Evolutionary conservation across 2,329 filamentous ascomycete species (phyloP), one percentile per base, ranked within the genome.

Genomic region (Colletotrichum zoysiae): DNA sequence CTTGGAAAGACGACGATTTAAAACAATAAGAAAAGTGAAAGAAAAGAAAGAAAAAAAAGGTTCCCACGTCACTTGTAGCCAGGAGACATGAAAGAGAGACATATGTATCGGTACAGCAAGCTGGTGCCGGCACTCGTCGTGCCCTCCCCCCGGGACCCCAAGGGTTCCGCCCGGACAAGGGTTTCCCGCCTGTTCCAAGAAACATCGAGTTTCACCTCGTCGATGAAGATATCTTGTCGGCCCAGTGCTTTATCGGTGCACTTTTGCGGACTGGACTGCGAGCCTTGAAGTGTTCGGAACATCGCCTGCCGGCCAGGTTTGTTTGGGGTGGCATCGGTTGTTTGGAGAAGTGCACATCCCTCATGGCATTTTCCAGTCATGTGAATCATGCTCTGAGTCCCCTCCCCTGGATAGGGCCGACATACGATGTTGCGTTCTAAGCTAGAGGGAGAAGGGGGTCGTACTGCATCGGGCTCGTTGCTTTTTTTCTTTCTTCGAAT

Each of bases 51-150:
- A 2, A 2, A 46, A 46, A 46, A 55, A 8, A n/a, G 69, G 77
- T 4, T 76, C 77, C 5, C 77, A 76, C 66, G 71, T 73, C 20
- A 78, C 76, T 56, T 77, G 76, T 35, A 64, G 73, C 72, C 57
- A 74, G 74, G 62, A 75, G 62, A 75, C 76, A 2, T 76, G 76
- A 6, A 67, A 71, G 65, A 71, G 68, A 74, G 75, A 53, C 11
- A 76, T 75, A 11, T 51, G 50, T 8, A 20, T 20, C 3, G 14
- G 18, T 20, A 48, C 18, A 66, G 7, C 35, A 64, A 57, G 44
- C 64, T 53, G n/a, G 51, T 62, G 51, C 51, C 44, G 30, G 8
- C 26, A 26, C 33, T 42, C 53, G 4, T 35, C 59, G 18, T 35
- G 6, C 44, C 55, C 50, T 9, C 58, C n/a, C 20, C 65, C 60